A percentile compares a stretch with the other conserved stretches of the same genome.
Evolutionary conservation across 768 basidiomycete species (phyloP).

Genomic region (Suillus americanus): DNA sequence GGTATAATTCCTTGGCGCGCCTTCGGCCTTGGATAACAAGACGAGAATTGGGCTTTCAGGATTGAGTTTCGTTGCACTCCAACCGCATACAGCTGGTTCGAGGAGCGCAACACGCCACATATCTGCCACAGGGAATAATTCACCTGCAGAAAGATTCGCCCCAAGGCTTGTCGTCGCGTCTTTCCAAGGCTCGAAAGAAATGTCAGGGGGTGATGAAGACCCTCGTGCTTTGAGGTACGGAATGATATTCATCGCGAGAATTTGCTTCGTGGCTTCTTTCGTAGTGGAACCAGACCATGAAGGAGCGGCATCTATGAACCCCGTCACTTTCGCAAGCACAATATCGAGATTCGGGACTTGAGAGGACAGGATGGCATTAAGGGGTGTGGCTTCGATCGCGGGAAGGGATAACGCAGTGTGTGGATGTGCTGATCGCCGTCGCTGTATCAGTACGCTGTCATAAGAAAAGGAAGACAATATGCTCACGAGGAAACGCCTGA

Average conservation of each 20-base stretch:
- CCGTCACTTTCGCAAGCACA: conserved; percentile 57
- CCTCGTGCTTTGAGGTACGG: conserved; percentile 63
- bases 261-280: conserved; percentile 44
- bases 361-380: conserved; percentile 73
- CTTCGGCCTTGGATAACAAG: conserved; percentile 46
- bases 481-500: conserved; percentile 79
- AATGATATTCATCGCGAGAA: conserved; percentile 47
- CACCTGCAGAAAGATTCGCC: conserved; percentile 45
- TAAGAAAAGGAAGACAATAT: background rate
- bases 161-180: conserved; percentile 44
- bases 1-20: conserved; percentile 50
- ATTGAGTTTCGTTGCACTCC: conserved; percentile 38
- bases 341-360: conserved; percentile 70
- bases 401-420: conserved; percentile 64
- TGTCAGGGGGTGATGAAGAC: conserved; percentile 40
- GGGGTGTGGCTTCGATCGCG: conserved; percentile 58
- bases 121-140: conserved; percentile 81
- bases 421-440: conserved; percentile 61
- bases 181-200: conserved; percentile 48
- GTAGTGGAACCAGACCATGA: conserved; percentile 33
- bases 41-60: conserved; percentile 42
- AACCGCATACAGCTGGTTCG: conserved; percentile 54
- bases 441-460: background rate
- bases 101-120: conserved; percentile 80
- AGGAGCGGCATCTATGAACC: conserved; percentile 55